phyloP scores from a whole-genome alignment of 192 early-diverging fungal species.

The Dissophora globulifera region DNA sequence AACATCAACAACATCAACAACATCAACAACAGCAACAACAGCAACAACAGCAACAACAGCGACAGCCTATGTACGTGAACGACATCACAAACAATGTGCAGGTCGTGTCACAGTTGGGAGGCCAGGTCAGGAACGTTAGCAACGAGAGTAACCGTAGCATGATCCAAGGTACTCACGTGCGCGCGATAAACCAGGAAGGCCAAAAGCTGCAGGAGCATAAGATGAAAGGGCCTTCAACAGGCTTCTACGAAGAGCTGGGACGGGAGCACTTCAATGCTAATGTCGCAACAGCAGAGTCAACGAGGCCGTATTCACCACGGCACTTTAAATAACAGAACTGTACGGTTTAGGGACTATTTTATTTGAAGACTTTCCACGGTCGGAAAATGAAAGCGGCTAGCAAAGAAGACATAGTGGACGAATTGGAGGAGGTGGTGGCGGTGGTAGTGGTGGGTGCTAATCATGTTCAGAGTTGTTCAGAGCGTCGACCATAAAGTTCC shows the following conservation, averaged over 20 bases:
- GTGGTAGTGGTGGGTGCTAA: background rate
- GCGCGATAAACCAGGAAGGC: background rate
- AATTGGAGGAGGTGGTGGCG: too few species aligned
- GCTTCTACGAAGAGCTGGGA: slow-evolving; percentile 12
- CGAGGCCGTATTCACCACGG: slow-evolving; percentile 22
- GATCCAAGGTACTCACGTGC: slow-evolving; percentile 21
- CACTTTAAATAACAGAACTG: slow-evolving; percentile 5
- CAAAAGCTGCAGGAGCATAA: too few species aligned
- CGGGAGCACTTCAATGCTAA: background rate
- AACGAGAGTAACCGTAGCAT: slow-evolving; percentile 13
- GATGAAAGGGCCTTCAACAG: too few species aligned
- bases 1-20: too few species aligned
- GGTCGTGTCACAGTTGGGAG: background rate
- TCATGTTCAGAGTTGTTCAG: background rate
- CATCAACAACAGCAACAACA: too few species aligned
- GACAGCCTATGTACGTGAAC: background rate
- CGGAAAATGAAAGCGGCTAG: too few species aligned
- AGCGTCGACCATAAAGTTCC: slow-evolving; percentile 10
- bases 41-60: slow-evolving; percentile 1
- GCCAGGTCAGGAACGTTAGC: background rate
- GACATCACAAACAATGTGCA: background rate
- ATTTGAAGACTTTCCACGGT: too few species aligned
- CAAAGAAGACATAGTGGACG: too few species aligned
- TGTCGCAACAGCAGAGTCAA: background rate
- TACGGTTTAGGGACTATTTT: too few species aligned